Percentiles rank a stretch among this genome's conserved stretches.
Evolutionary conservation across 1,284 basidiomycete genomes (phyloP).

Genomic region (Melanopsichium pennsylvanicum): DNA sequence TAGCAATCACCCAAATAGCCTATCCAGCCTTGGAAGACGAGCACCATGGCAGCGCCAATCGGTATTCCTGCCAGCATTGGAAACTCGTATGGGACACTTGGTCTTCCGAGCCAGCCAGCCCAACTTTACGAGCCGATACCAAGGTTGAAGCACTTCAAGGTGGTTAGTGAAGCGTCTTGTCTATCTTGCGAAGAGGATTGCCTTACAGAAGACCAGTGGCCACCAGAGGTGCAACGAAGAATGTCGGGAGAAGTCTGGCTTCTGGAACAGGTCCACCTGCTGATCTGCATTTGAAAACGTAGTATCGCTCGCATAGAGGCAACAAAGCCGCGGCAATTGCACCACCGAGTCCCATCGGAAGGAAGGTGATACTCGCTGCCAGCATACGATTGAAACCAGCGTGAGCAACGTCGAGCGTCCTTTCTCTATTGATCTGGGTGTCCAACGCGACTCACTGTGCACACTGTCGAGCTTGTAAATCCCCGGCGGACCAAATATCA

Average conservation of each 20-base stretch:
- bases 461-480: slow-evolving; percentile 29
- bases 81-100: slow-evolving; percentile 14
- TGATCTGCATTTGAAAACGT: not conserved
- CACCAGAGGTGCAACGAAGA: slow-evolving; percentile 27
- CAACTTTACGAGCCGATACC: too few species aligned
- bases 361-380: slow-evolving; percentile 33
- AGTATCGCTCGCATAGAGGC: slow-evolving; percentile 12
- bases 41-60: slow-evolving; percentile 40
- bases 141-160: too few species aligned
- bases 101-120: slow-evolving; percentile 30
- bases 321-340: slow-evolving; percentile 11
- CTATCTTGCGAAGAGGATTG: too few species aligned
- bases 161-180: too few species aligned
- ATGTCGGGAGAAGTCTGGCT: slow-evolving; percentile 19
- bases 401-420: too few species aligned
- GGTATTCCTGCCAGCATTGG: slow-evolving; percentile 36
- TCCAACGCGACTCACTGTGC: slow-evolving; percentile 20
- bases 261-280: slow-evolving; percentile 11
- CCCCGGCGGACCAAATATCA: slow-evolving; percentile 38
- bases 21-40: slow-evolving; percentile 45
- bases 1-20: slow-evolving; percentile 45
- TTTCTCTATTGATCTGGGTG: not conserved
- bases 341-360: slow-evolving; percentile 30
- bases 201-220: slow-evolving; percentile 36
- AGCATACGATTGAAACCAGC: too few species aligned